Evolutionary conservation across 148 eudicot species (phyloP).

Genomic region (Fallopia convolvulus): DNA sequence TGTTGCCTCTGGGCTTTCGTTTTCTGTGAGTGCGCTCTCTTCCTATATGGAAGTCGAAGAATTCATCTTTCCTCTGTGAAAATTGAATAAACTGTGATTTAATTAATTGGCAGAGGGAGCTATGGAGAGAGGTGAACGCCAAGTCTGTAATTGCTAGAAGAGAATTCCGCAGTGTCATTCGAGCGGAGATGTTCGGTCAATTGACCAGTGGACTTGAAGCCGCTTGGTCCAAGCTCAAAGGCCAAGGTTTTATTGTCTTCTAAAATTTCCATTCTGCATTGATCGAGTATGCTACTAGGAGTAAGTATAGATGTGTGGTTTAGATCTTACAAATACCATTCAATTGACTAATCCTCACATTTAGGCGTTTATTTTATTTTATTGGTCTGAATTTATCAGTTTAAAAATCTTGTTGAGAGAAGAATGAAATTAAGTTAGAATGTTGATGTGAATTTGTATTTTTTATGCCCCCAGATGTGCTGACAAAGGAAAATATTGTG

Average conservation of each 20-base stretch:
- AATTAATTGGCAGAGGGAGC: constrained; percentile 38
- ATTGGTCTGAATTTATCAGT: neutral
- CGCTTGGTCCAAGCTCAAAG: constrained; percentile 91
- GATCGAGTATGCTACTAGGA: neutral
- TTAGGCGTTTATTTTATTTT: neutral
- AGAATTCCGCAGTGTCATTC: constrained; percentile 34
- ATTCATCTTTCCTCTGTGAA: neutral
- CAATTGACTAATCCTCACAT: no score
- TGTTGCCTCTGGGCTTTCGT: constrained; percentile 35
- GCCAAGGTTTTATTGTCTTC: constrained; percentile 53
- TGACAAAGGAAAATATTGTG: constrained; percentile 90
- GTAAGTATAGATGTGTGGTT: neutral
- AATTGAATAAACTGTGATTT: neutral
- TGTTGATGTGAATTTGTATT: neutral
- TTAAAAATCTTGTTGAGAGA: neutral
- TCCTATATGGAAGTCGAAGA: neutral
- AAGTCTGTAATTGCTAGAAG: constrained; percentile 22
- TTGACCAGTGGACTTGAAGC: constrained; percentile 84
- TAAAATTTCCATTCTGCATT: neutral
- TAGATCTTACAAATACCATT: no score
- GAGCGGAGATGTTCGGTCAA: constrained; percentile 97
- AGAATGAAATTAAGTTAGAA: neutral
- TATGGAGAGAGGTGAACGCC: constrained; percentile 64
- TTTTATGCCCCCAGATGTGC: constrained; percentile 48
- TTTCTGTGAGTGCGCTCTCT: constrained; percentile 29